Percentiles rank a stretch among this genome's conserved stretches.
Evolutionary conservation across 371 early-diverging fungal genomes (phyloP).

Genomic region (Amoeboradix gromovi): DNA sequence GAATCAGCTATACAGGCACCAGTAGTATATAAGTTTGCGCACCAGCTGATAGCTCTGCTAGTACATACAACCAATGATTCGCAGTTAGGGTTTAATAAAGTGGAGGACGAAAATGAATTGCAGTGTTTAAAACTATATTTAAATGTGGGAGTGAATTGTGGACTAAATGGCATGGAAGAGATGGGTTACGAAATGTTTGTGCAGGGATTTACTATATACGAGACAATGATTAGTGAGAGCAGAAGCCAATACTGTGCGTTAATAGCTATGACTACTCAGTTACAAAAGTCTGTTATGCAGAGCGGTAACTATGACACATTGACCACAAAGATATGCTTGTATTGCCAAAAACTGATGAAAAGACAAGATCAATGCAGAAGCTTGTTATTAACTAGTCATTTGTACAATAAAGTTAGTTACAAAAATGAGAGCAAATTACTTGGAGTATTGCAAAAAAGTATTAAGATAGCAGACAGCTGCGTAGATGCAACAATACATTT

Average conservation of each 20-base stretch:
- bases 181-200: slow-evolving; percentile 67
- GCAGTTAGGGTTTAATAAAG: too few relatives aligned
- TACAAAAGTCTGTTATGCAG: slow-evolving; percentile 34
- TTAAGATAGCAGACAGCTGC: slow-evolving; percentile 60
- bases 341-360: slow-evolving; percentile 52
- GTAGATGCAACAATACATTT: slow-evolving; percentile 50
- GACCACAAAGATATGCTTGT: slow-evolving; percentile 49
- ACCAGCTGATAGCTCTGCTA: too few relatives aligned
- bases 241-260: slow-evolving; percentile 54
- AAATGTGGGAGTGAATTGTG: too few relatives aligned
- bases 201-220: slow-evolving; percentile 59
- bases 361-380: slow-evolving; percentile 70
- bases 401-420: slow-evolving; percentile 43
- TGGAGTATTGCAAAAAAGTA: slow-evolving; percentile 37
- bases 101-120: too few relatives aligned
- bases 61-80: too few relatives aligned
- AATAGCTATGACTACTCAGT: slow-evolving; percentile 39
- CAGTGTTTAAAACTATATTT: too few relatives aligned
- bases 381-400: slow-evolving; percentile 36
- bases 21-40: too few relatives aligned
- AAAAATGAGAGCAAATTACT: background rate
- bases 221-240: slow-evolving; percentile 57
- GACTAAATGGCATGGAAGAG: slow-evolving; percentile 45
- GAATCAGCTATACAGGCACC: too few relatives aligned
- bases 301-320: slow-evolving; percentile 61